Conservation (phyloP, 116 monocot genomes). For the Phalaenopsis hybrid region DNA sequence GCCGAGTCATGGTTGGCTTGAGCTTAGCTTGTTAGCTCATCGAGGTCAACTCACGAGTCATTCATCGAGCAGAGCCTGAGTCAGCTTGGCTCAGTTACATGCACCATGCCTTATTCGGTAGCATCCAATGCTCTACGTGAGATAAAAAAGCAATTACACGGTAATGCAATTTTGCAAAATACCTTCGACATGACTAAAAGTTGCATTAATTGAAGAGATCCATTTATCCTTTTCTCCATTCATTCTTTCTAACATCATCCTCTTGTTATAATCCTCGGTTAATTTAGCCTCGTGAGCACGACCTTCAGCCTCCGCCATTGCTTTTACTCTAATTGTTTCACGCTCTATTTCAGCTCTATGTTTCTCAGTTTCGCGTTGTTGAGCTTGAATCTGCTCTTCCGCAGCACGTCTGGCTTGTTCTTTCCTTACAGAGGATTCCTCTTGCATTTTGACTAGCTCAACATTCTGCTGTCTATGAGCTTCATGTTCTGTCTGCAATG, state of each 20-base stretch:
- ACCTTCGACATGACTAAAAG: slow-evolving; percentile 96
- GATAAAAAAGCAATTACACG: too few species aligned
- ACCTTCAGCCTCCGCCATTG: slow-evolving; percentile 72
- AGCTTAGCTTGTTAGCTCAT: too few species aligned
- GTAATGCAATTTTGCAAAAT: neutral
- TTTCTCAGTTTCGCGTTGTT: slow-evolving; percentile 52
- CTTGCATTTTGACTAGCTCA: slow-evolving; percentile 97
- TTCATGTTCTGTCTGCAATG: slow-evolving; percentile 71
- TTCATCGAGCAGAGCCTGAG: too few species aligned
- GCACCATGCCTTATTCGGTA: too few species aligned
- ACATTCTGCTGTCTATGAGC: slow-evolving; percentile 63
- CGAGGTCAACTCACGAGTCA: too few species aligned
- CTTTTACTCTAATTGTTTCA: slow-evolving; percentile 60
- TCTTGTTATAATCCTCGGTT: slow-evolving; percentile 57
- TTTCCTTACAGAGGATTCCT: slow-evolving; percentile 57
- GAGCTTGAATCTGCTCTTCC: slow-evolving; percentile 68
- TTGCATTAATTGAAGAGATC: slow-evolving; percentile 87
- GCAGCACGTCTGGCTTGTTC: slow-evolving; percentile 55
- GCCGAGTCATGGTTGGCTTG: too few species aligned
- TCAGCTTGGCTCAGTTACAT: too few species aligned
- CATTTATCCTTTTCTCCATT: slow-evolving; percentile 87
- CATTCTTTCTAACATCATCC: slow-evolving; percentile 74
- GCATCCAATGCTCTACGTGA: too few species aligned
- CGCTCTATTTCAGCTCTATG: slow-evolving; percentile 64
- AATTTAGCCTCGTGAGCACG: slow-evolving; percentile 57